A percentile compares a stretch with the other conserved stretches of the same genome.
These are phyloP conservation scores for Aspergillus sp. DNA, from an alignment of 2,329 filamentous ascomycete species.

Conservation along the genomic window DNA sequence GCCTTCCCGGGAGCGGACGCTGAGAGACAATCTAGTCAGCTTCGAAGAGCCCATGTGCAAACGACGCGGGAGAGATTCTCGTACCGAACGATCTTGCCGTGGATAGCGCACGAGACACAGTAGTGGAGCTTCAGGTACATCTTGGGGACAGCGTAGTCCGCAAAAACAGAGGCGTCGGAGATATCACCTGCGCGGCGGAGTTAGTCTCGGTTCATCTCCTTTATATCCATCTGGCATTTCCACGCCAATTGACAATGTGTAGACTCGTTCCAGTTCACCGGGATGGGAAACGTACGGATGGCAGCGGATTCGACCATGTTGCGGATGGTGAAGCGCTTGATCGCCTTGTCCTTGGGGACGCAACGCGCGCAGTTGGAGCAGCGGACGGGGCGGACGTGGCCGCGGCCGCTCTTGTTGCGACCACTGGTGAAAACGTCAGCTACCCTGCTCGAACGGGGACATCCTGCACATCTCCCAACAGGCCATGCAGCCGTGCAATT, in stretches of 20 bases:
- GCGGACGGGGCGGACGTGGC: conserved; percentile 98
- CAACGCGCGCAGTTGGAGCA: conserved; percentile 82
- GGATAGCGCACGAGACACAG: conserved; percentile 99
- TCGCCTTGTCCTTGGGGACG: conserved; percentile 99
- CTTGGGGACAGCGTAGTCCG: conserved; percentile 99
- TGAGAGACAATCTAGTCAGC: conserved; percentile 31
- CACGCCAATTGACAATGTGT: neutral
- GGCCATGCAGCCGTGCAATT: neutral
- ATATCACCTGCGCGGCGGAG: conserved; percentile 72
- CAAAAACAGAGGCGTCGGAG: conserved; percentile 97
- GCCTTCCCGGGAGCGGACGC: conserved; percentile 92
- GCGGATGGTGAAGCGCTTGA: conserved; percentile 99
- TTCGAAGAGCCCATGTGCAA: neutral
- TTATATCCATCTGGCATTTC: neutral
- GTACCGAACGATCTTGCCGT: conserved; percentile 99
- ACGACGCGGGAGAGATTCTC: conserved; percentile 31
- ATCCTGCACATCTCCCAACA: neutral
- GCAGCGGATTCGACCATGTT: conserved; percentile 99
- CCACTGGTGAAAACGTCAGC: conserved; percentile 54
- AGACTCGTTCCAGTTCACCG: conserved; percentile 5
- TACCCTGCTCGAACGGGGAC: neutral
- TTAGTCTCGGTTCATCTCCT: conserved; percentile 5
- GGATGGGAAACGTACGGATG: conserved; percentile 68
- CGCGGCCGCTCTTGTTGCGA: conserved; percentile 99
- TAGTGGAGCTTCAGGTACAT: conserved; percentile 99